These are phyloP conservation scores for Neopestalotiopsis clavispora DNA, from an alignment of 2,329 filamentous ascomycete species.

Conservation along the genomic window DNA sequence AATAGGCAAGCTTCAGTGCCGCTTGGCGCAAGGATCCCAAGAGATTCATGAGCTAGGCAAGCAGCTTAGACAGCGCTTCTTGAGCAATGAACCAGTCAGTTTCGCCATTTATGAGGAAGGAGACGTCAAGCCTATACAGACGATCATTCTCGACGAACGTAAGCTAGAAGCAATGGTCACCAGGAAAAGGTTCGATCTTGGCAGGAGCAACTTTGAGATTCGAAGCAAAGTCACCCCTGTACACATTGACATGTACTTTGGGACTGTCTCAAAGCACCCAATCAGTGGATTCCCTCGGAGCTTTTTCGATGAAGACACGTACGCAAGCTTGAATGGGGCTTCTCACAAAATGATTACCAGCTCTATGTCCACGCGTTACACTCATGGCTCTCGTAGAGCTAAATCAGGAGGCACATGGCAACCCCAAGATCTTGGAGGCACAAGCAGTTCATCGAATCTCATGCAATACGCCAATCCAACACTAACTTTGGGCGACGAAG, in stretches of 20 bases:
- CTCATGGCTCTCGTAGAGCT: constrained; percentile 15
- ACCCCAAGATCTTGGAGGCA: constrained; percentile 7
- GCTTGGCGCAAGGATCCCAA: constrained; percentile 12
- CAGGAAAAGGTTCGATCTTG: constrained; percentile 8
- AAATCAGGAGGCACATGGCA: constrained; percentile 14
- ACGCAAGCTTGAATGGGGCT: background rate
- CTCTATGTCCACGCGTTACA: constrained; percentile 9
- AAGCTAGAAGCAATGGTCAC: constrained; percentile 18
- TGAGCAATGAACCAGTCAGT: no score
- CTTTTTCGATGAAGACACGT: background rate
- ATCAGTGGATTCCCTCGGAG: constrained; percentile 17
- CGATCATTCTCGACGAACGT: no score
- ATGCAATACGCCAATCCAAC: background rate
- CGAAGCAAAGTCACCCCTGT: background rate
- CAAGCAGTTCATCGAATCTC: background rate
- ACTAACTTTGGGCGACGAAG: background rate
- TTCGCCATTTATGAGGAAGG: no score
- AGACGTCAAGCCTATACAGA: no score
- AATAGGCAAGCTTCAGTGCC: constrained; percentile 17
- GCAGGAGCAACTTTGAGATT: no score
- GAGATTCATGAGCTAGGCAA: constrained; percentile 15
- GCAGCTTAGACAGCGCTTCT: no score
- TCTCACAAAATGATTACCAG: background rate
- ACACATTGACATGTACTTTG: constrained; percentile 17
- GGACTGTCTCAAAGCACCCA: constrained; percentile 12